Conservation (phyloP, 2,329 filamentous ascomycete species). For the Paraphoma sp. region DNA sequence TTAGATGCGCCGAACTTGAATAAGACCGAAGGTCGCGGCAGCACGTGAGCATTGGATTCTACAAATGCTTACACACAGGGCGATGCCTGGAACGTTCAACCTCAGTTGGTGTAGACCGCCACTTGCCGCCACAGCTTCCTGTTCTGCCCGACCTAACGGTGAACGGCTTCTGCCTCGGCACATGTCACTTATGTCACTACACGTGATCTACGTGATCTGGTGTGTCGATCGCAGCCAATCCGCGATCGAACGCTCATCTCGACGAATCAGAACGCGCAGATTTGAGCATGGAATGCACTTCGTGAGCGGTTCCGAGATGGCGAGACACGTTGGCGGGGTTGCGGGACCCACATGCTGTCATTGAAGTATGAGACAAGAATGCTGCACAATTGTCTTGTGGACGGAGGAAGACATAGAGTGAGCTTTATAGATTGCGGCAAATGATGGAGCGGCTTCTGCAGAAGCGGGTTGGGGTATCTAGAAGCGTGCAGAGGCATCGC, state of each 20-base stretch:
- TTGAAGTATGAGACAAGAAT: neutral
- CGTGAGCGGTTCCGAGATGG: conserved; percentile 17
- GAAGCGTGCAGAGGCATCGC: too few species aligned
- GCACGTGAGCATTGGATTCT: neutral
- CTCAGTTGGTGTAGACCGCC: neutral
- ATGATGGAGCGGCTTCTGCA: too few species aligned
- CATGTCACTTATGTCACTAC: neutral
- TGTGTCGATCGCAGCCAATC: conserved; percentile 8
- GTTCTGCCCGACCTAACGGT: conserved; percentile 2
- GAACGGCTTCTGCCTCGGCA: conserved; percentile 10
- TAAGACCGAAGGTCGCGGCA: neutral
- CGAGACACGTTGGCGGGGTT: conserved; percentile 16
- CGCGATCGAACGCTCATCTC: neutral
- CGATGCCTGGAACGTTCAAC: neutral
- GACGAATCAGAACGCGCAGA: conserved; percentile 14
- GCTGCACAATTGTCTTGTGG: neutral
- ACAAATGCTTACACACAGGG: conserved; percentile 1
- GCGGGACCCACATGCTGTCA: conserved; percentile 13
- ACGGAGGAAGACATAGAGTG: neutral
- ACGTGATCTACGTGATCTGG: conserved; percentile 25
- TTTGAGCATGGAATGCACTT: conserved; percentile 3
- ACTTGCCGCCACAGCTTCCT: conserved; percentile 7
- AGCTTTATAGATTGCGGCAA: too few species aligned
- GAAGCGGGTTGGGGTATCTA: too few species aligned
- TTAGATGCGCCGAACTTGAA: neutral